Base-by-base conservation (phyloP, 306 rosid genomes). In the Psophocarpus tetragonolobus region DNA sequence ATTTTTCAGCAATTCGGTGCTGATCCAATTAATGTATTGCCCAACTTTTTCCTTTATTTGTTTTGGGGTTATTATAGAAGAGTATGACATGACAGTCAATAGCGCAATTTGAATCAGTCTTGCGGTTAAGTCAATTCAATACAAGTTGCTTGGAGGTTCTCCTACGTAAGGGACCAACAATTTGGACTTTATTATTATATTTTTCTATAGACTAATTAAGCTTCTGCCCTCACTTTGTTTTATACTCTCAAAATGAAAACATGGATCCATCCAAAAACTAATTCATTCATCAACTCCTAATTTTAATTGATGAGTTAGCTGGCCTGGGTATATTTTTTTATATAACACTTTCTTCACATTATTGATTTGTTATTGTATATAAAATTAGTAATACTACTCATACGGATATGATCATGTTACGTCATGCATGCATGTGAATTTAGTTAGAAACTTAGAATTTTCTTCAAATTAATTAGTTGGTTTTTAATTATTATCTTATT, bases 31-130 rank as follows among this genome's bases (percentile, higher is more conserved):
- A 20, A 72, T 17, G 13, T 45, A 53, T 44, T 66, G 41, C n/a
- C 24, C 42, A 76, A 18, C 9, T 20, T 71, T 27, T 9, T 15
- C 56, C 39, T 51, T 41, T 56, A 18, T 44, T 56, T 10, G 38
- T 12, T 44, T 56, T 10, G 38, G 45, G 51, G 23, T 35, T 50
- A 56, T 35, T 50, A 56, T 68, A 26, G 42, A 12, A 47, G 6
- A 80, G 35, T 4, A 5, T 6, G n/a, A n/a, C n/a, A 32, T 29
- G 23, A 42, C 36, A n/a, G 32, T n/a, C 47, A 41, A 63, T 33
- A 72, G 26, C 42, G 65, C 72, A 18, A 56, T 65, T 65, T 58
- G 65, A 77, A 45, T 27, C 76, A 66, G 71, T 78, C 83, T 72
- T 24, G 41, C 4, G n/a, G 68, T 70, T 39, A 29, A 50, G 71